phyloP scores from a whole-genome alignment of 176 grass and related monocot genomes.

The Oryza longistaminata region DNA sequence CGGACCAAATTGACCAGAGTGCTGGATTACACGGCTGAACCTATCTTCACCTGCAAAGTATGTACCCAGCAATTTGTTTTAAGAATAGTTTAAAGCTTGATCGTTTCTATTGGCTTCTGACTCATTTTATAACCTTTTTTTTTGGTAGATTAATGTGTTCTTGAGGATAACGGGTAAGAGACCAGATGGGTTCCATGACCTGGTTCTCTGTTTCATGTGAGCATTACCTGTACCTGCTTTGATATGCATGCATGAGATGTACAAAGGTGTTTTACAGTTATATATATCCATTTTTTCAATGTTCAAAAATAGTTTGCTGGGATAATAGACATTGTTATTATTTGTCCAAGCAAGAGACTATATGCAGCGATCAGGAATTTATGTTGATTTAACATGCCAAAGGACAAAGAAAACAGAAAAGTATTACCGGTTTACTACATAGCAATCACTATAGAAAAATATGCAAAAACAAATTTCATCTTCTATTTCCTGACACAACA shows the following conservation, averaged over 20 bases:
- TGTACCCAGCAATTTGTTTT: background rate
- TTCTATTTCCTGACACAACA: background rate
- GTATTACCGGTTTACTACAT: background rate
- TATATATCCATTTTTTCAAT: background rate
- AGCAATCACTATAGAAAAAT: background rate
- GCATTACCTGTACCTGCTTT: constrained; percentile 23
- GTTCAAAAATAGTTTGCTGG: background rate
- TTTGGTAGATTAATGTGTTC: constrained; percentile 84
- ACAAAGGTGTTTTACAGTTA: background rate
- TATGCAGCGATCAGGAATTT: background rate
- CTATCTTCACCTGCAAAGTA: constrained; percentile 99
- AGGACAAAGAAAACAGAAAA: background rate
- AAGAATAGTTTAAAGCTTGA: background rate
- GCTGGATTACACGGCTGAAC: constrained; percentile 72
- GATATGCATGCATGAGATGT: background rate
- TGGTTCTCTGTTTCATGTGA: constrained; percentile 99
- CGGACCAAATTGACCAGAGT: constrained; percentile 72
- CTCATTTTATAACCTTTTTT: constrained; percentile 1
- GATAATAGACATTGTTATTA: background rate
- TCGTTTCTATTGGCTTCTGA: background rate
- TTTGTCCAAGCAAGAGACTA: background rate
- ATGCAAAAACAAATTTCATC: background rate
- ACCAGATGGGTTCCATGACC: constrained; percentile 83
- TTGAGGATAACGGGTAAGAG: constrained; percentile 94
- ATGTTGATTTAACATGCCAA: background rate